Evolutionary conservation across 1,284 basidiomycete genomes (phyloP).

Genomic region (Stygiomarasmius scandens): DNA sequence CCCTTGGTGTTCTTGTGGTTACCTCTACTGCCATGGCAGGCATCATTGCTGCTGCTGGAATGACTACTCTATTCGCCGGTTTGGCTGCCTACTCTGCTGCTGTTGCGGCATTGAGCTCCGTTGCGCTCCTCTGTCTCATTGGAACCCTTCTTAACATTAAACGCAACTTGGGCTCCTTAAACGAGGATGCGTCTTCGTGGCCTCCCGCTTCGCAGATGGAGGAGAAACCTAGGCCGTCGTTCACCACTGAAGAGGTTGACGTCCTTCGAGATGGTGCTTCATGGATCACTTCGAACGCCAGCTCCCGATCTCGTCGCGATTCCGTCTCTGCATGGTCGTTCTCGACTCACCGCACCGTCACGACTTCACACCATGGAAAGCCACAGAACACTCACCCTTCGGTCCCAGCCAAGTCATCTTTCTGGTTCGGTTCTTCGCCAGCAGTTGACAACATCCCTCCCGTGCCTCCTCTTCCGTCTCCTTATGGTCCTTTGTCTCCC

Average conservation of each 20-base stretch:
- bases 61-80: constrained; percentile 61
- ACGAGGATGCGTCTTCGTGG: constrained; percentile 56
- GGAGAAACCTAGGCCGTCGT: constrained; percentile 58
- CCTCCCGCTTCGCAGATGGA: constrained; percentile 52
- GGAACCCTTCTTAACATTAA: constrained; percentile 63
- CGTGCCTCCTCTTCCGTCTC: constrained; percentile 64
- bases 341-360: constrained; percentile 59
- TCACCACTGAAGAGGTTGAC: constrained; percentile 69
- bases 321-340: constrained; percentile 72
- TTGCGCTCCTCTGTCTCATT: constrained; percentile 56
- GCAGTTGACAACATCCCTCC: constrained; percentile 52
- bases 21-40: constrained; percentile 62
- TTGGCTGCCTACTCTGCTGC: constrained; percentile 57
- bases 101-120: constrained; percentile 52
- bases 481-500: constrained; percentile 51
- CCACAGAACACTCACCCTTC: constrained; percentile 49
- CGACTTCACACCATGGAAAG: constrained; percentile 38
- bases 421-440: constrained; percentile 56
- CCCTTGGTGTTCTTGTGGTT: constrained; percentile 52
- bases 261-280: constrained; percentile 70
- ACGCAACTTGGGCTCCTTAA: constrained; percentile 57
- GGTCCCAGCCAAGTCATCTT: constrained; percentile 58
- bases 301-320: constrained; percentile 58
- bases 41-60: constrained; percentile 54
- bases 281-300: constrained; percentile 71